Evolutionary conservation across 73 alveolate genomes (phyloP).

Genomic region (Tetrahymena borealis): DNA sequence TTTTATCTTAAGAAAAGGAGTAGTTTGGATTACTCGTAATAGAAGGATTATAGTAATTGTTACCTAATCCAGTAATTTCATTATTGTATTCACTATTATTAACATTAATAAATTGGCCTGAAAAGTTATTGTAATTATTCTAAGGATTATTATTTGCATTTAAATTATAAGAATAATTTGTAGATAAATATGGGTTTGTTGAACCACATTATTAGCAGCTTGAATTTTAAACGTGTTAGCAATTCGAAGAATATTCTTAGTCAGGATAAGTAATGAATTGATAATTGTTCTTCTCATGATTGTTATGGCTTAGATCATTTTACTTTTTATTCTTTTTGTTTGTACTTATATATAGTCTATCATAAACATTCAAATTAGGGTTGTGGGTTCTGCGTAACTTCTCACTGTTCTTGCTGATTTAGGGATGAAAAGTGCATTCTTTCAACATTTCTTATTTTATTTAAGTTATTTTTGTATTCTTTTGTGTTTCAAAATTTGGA

Average conservation of each 20-base stretch:
- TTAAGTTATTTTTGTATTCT: not conserved
- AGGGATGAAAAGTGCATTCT: not conserved
- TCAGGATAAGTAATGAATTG: not conserved
- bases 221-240: too few species aligned
- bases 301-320: not conserved
- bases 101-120: too few species aligned
- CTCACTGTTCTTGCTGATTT: not conserved
- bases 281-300: not conserved
- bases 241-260: too few species aligned
- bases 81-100: too few species aligned
- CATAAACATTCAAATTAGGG: not conserved
- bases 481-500: not conserved
- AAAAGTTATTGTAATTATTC: too few species aligned
- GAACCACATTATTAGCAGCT: too few species aligned
- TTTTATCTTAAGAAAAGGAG: not conserved
- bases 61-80: too few species aligned
- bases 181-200: too few species aligned
- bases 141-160: too few species aligned
- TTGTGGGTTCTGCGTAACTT: not conserved
- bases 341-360: not conserved
- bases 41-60: not conserved
- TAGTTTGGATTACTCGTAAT: not conserved
- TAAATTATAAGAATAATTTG: too few species aligned
- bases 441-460: not conserved
- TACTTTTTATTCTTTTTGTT: not conserved